Evolutionary conservation across 495 filamentous ascomycete species (phyloP).

Genomic region (Neurospora tetrasperma): DNA sequence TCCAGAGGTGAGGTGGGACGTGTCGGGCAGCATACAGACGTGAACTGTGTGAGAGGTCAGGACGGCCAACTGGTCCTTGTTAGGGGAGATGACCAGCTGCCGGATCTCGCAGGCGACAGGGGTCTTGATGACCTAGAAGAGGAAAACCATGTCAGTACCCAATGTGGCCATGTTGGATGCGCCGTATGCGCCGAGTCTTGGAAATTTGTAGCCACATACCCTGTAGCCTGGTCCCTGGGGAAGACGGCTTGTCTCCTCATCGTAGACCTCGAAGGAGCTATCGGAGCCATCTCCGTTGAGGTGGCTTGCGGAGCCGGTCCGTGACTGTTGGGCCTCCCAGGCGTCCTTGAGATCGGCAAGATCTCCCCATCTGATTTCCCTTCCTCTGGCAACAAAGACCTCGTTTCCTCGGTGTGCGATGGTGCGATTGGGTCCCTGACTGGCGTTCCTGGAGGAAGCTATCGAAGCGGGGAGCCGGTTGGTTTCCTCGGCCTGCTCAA

Average conservation of each 20-base stretch:
- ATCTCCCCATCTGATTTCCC: slow-evolving; percentile 79
- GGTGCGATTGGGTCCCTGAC: slow-evolving; percentile 51
- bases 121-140: slow-evolving; percentile 53
- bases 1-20: slow-evolving; percentile 54
- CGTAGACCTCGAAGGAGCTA: slow-evolving; percentile 22
- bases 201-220: slow-evolving; percentile 24
- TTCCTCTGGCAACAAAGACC: slow-evolving; percentile 73
- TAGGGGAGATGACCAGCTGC: slow-evolving; percentile 72
- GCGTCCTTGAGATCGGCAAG: slow-evolving; percentile 63
- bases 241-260: slow-evolving; percentile 16
- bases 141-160: not conserved
- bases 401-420: slow-evolving; percentile 69
- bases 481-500: slow-evolving; percentile 34
- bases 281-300: slow-evolving; percentile 25
- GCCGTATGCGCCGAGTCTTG: not conserved
- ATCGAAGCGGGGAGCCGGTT: slow-evolving; percentile 13
- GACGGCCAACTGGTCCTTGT: slow-evolving; percentile 68
- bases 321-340: slow-evolving; percentile 37
- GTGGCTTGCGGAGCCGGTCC: slow-evolving; percentile 5
- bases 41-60: slow-evolving; percentile 76
- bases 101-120: slow-evolving; percentile 65
- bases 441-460: slow-evolving; percentile 26
- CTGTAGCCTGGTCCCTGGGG: slow-evolving; percentile 32
- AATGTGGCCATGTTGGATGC: not conserved
- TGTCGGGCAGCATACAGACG: slow-evolving; percentile 66